Percentiles rank a stretch among this genome's conserved stretches.
Conservation (phyloP, 2,329 filamentous ascomycete genomes). For the Leptographium galeiforme region DNA sequence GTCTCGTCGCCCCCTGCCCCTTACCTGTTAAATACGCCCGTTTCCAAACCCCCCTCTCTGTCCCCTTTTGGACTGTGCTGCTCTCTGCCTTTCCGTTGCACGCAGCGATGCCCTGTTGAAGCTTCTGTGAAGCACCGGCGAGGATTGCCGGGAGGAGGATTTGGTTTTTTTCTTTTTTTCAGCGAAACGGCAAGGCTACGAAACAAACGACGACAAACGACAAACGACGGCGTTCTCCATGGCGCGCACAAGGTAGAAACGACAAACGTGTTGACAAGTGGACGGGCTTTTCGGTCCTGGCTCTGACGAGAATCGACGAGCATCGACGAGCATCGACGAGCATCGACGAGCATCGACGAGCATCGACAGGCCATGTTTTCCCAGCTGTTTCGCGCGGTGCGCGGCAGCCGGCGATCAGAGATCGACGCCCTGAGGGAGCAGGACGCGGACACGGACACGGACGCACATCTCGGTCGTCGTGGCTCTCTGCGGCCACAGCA, state of each 20-base stretch:
- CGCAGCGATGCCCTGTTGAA: slow-evolving; percentile 5
- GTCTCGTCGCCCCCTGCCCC: background rate
- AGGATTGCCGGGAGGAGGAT: slow-evolving; percentile 9
- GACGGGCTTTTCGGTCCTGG: background rate
- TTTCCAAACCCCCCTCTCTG: background rate
- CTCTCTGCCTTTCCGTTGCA: background rate
- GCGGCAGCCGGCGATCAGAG: slow-evolving; percentile 13
- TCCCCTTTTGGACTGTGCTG: background rate
- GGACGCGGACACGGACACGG: slow-evolving; percentile 9
- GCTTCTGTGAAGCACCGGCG: slow-evolving; percentile 1
- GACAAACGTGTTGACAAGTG: background rate
- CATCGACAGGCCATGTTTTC: slow-evolving; percentile 16
- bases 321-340: too few relatives aligned
- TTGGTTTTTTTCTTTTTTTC: background rate
- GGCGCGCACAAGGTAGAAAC: background rate
- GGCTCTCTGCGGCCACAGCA: background rate
- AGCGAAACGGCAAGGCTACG: too few relatives aligned
- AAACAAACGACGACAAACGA: background rate
- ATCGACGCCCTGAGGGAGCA: slow-evolving; percentile 8
- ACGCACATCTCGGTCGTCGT: slow-evolving; percentile 9
- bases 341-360: too few relatives aligned
- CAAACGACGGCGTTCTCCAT: background rate
- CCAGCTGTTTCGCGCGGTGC: slow-evolving; percentile 18
- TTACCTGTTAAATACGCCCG: background rate
- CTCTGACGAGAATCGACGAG: too few relatives aligned